phyloP scores from a whole-genome alignment of 1,284 basidiomycete species.

The Pseudozyma sp. region DNA sequence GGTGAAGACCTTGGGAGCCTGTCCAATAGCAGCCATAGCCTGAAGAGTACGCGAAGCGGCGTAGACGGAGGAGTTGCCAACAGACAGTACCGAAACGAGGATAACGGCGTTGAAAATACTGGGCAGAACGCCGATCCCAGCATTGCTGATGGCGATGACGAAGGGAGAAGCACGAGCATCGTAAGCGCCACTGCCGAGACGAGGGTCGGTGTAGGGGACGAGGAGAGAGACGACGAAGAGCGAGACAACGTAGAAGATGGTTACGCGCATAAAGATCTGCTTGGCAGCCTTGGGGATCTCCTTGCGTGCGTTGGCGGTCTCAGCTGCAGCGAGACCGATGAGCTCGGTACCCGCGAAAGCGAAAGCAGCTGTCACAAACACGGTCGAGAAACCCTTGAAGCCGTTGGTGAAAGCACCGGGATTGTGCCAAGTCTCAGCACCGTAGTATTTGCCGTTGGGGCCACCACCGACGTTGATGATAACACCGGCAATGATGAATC shows the following conservation, averaged over 20 bases:
- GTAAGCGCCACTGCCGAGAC: conserved; percentile 60
- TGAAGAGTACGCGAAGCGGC: conserved; percentile 69
- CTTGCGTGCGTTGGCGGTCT: conserved; percentile 73
- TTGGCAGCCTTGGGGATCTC: conserved; percentile 72
- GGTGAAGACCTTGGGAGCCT: conserved; percentile 70
- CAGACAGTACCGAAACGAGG: conserved; percentile 69
- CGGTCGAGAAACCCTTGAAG: conserved; percentile 66
- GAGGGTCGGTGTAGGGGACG: conserved; percentile 68
- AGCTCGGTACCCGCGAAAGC: conserved; percentile 70
- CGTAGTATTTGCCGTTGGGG: conserved; percentile 55
- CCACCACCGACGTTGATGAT: conserved; percentile 65
- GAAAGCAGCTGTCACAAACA: conserved; percentile 66
- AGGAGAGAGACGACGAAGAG: conserved; percentile 76
- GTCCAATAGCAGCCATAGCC: conserved; percentile 68
- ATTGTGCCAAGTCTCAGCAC: conserved; percentile 59
- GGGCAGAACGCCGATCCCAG: conserved; percentile 70
- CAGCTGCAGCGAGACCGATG: conserved; percentile 78
- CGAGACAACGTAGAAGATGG: conserved; percentile 72
- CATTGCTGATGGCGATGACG: conserved; percentile 71
- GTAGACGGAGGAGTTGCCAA: conserved; percentile 70
- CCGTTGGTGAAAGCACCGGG: conserved; percentile 65
- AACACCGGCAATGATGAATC: conserved; percentile 65
- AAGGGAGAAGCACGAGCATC: conserved; percentile 72
- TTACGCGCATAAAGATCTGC: conserved; percentile 71
- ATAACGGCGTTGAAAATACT: conserved; percentile 72